Percentiles rank a stretch among this genome's conserved stretches.
These are phyloP conservation scores for Pichia kudriavzevii DNA, from an alignment of 1,139 yeast genomes.

Conservation along the genomic window DNA sequence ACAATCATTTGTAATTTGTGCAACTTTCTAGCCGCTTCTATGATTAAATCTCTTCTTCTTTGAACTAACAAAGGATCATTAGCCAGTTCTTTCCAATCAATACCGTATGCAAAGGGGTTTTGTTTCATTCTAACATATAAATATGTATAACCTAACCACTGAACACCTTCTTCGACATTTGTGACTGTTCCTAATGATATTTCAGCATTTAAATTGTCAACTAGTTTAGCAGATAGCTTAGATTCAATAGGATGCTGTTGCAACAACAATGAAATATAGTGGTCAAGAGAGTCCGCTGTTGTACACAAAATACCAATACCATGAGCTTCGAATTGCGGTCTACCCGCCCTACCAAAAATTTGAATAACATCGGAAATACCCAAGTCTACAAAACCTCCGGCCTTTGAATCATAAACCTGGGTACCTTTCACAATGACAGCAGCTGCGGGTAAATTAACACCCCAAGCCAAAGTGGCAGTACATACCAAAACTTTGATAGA, in stretches of 20 bases:
- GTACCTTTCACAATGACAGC: slow-evolving; percentile 96
- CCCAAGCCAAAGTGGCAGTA: slow-evolving; percentile 99
- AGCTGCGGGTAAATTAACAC: slow-evolving; percentile 97
- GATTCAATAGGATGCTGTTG: slow-evolving; percentile 98
- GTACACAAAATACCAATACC: slow-evolving; percentile 94
- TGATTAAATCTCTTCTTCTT: slow-evolving; percentile 66
- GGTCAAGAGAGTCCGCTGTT: slow-evolving; percentile 72
- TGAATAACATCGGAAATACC: slow-evolving; percentile 97
- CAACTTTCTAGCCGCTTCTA: slow-evolving; percentile 71
- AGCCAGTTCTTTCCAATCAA: slow-evolving; percentile 76
- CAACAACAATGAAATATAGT: slow-evolving; percentile 76
- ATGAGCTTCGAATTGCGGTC: slow-evolving; percentile 89
- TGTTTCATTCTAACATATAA: slow-evolving; percentile 90
- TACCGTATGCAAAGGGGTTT: slow-evolving; percentile 90
- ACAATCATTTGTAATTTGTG: slow-evolving; percentile 89
- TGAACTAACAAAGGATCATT: slow-evolving; percentile 77
- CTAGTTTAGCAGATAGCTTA: slow-evolving; percentile 63
- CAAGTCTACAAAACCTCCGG: slow-evolving; percentile 88
- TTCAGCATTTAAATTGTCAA: slow-evolving; percentile 93
- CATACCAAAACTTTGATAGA: slow-evolving; percentile 86
- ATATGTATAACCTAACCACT: slow-evolving; percentile 95
- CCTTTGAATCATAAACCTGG: slow-evolving; percentile 87
- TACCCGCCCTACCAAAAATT: slow-evolving; percentile 98
- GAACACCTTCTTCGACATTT: slow-evolving; percentile 87
- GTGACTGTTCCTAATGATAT: slow-evolving; percentile 93